phyloP scores from a whole-genome alignment of 176 grass and related monocot genomes.

The Carex pumila region DNA sequence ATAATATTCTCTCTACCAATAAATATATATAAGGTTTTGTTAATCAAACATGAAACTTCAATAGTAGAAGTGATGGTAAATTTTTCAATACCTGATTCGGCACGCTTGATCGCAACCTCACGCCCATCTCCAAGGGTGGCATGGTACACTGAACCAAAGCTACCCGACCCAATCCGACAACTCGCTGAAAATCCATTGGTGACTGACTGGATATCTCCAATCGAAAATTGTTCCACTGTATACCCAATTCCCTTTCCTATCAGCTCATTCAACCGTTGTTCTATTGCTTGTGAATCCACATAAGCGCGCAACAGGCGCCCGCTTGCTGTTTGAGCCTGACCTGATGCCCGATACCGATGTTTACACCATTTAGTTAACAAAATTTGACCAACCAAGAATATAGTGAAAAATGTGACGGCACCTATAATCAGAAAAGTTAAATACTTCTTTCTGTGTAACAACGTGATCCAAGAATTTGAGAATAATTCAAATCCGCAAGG shows the following conservation, averaged over 20 bases:
- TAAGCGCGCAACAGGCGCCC: not conserved
- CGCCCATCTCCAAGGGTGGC: slow-evolving; percentile 51
- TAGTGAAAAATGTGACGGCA: not conserved
- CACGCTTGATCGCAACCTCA: slow-evolving; percentile 71
- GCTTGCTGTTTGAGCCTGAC: slow-evolving; percentile 6
- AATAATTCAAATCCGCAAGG: slow-evolving; percentile 45
- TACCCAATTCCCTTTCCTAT: slow-evolving; percentile 30
- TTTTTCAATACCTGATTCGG: slow-evolving; percentile 20
- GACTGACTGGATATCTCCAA: slow-evolving; percentile 37
- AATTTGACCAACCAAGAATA: slow-evolving; percentile 16
- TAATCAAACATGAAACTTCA: not conserved
- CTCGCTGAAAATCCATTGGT: slow-evolving; percentile 57
- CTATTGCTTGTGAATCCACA: not conserved
- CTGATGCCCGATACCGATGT: slow-evolving; percentile 11
- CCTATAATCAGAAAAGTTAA: slow-evolving; percentile 23
- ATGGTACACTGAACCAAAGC: slow-evolving; percentile 90
- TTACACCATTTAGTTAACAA: slow-evolving; percentile 11
- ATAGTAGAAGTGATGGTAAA: not conserved
- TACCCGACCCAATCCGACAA: slow-evolving; percentile 58
- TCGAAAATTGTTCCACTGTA: slow-evolving; percentile 47
- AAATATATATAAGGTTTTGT: not conserved
- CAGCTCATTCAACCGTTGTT: slow-evolving; percentile 17
- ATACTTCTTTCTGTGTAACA: not conserved
- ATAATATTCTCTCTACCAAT: not conserved
- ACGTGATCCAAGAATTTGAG: not conserved